Conservation (phyloP, 1,139 yeast genomes). For the Saccharomyces hybrid region DNA sequence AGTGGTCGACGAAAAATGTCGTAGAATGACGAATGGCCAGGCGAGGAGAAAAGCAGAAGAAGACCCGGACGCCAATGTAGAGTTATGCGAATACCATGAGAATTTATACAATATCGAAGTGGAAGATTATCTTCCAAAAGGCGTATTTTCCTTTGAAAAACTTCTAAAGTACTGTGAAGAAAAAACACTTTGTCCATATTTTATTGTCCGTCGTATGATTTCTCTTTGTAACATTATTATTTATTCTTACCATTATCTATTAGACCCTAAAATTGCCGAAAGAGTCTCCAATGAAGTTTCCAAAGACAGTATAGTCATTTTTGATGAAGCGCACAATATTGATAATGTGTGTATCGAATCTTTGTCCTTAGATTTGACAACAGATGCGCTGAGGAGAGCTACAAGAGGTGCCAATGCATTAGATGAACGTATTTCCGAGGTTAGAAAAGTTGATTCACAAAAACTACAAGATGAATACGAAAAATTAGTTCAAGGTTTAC, state of each 20-base stretch:
- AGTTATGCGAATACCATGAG: slow-evolving; percentile 81
- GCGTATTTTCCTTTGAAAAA: slow-evolving; percentile 89
- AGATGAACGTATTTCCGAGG: slow-evolving; percentile 69
- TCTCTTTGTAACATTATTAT: slow-evolving; percentile 89
- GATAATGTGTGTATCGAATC: slow-evolving; percentile 98
- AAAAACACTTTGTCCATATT: slow-evolving; percentile 85
- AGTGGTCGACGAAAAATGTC: slow-evolving; percentile 91
- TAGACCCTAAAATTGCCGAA: slow-evolving; percentile 96
- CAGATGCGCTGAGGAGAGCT: slow-evolving; percentile 72
- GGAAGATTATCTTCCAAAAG: slow-evolving; percentile 79
- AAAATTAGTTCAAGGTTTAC: slow-evolving; percentile 76
- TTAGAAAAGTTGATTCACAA: slow-evolving; percentile 72
- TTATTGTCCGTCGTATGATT: slow-evolving; percentile 96
- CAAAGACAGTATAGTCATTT: slow-evolving; percentile 86
- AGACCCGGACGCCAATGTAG: slow-evolving; percentile 51
- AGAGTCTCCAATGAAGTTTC: slow-evolving; percentile 87
- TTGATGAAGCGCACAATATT: slow-evolving; percentile 97
- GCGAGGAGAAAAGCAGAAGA: slow-evolving; percentile 59
- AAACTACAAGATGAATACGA: slow-evolving; percentile 86
- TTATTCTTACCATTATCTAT: slow-evolving; percentile 89
- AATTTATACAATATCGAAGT: slow-evolving; percentile 80
- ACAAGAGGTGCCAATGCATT: slow-evolving; percentile 75
- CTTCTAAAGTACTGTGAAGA: slow-evolving; percentile 68
- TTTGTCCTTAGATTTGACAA: slow-evolving; percentile 76
- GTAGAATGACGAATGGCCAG: slow-evolving; percentile 89